These are phyloP conservation scores for Chenopodium berlandieri DNA, from an alignment of 148 eudicot species.

Conservation along the genomic window DNA sequence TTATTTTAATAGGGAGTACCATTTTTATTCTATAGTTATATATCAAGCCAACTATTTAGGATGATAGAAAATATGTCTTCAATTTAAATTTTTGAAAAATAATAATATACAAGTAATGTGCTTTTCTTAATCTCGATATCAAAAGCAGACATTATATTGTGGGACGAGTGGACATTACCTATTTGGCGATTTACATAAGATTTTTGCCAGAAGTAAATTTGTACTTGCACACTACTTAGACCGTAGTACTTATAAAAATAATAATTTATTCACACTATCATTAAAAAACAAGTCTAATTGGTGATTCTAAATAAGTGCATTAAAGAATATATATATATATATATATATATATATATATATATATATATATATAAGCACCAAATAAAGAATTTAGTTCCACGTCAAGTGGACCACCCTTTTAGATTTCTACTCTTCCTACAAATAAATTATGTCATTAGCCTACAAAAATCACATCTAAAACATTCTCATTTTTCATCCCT, in stretches of 20 bases:
- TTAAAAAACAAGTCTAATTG: slow-evolving; percentile 13
- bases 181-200: too few relatives aligned
- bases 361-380: slow-evolving; percentile 10
- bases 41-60: too few relatives aligned
- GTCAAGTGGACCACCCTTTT: not conserved
- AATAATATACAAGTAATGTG: too few relatives aligned
- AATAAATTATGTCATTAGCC: slow-evolving; percentile 13
- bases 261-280: slow-evolving; percentile 7
- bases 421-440: not conserved
- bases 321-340: slow-evolving; percentile 17
- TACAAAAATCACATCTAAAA: not conserved
- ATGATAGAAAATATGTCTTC: too few relatives aligned
- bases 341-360: slow-evolving; percentile 2
- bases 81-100: too few relatives aligned
- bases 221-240: too few relatives aligned
- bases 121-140: too few relatives aligned
- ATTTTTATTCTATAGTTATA: too few relatives aligned
- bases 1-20: too few relatives aligned
- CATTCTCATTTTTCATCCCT: not conserved
- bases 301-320: slow-evolving; percentile 5
- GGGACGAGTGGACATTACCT: too few relatives aligned
- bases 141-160: too few relatives aligned
- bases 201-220: too few relatives aligned
- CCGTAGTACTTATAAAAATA: not conserved
- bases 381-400: slow-evolving; percentile 13